A percentile compares a stretch with the other conserved stretches of the same genome.
Evolutionary conservation across 2,329 filamentous ascomycete species (phyloP).

Genomic region (Aspergillus sp.): DNA sequence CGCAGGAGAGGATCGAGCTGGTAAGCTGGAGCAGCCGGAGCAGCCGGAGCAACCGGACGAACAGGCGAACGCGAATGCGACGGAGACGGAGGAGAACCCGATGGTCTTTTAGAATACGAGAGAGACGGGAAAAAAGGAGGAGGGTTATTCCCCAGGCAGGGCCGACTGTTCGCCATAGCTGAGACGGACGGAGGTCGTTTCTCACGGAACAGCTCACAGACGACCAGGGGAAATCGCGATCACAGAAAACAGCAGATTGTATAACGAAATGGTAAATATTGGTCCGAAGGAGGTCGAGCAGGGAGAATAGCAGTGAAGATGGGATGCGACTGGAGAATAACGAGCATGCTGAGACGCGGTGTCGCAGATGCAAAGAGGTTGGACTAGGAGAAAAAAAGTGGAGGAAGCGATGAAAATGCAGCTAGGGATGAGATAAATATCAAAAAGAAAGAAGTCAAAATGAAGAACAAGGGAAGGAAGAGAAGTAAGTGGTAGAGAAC

Average conservation of each 20-base stretch:
- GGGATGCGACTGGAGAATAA: slow-evolving; percentile 20
- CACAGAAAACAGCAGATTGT: background rate
- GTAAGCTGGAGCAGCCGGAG: slow-evolving; percentile 23
- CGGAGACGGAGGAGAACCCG: slow-evolving; percentile 9
- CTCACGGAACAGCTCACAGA: background rate
- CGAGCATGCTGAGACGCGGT: slow-evolving; percentile 30
- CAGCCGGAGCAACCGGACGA: slow-evolving; percentile 14
- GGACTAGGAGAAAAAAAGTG: slow-evolving; percentile 1
- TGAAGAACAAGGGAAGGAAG: background rate
- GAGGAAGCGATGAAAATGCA: background rate
- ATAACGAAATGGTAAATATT: background rate
- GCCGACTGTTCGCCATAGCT: slow-evolving; percentile 25
- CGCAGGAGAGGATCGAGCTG: slow-evolving; percentile 42
- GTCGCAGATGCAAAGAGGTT: background rate
- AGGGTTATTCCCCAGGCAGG: slow-evolving; percentile 10
- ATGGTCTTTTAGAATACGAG: slow-evolving; percentile 15
- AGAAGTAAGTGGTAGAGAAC: background rate
- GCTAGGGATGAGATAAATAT: too few species aligned
- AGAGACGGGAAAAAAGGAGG: slow-evolving; percentile 17
- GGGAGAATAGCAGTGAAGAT: slow-evolving; percentile 18
- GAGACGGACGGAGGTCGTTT: slow-evolving; percentile 11
- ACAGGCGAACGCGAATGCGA: slow-evolving; percentile 26
- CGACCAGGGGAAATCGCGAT: too few species aligned
- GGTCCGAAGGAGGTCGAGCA: slow-evolving; percentile 17
- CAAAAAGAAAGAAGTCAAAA: background rate